Evolutionary conservation across 176 grass and related monocot genomes (phyloP).

Genomic region (Oryza glumipatula): DNA sequence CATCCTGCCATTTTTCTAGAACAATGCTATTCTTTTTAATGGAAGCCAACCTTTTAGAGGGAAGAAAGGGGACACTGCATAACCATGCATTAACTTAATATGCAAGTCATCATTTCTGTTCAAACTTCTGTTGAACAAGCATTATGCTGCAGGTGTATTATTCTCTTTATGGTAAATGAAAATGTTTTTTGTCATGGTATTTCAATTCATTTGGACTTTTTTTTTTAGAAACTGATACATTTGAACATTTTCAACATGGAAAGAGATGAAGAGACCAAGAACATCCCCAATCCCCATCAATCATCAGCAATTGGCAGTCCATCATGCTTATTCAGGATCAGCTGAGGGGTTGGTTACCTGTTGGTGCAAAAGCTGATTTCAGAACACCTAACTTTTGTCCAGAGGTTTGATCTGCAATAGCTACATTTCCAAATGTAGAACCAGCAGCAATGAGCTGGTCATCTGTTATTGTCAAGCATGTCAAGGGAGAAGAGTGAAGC

Average conservation of each 20-base stretch:
- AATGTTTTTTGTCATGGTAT: neutral
- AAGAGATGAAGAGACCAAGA: constrained; percentile 22
- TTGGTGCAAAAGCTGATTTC: constrained; percentile 74
- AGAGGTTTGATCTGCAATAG: constrained; percentile 83
- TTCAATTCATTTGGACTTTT: neutral
- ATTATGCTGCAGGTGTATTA: neutral
- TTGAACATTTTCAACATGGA: neutral
- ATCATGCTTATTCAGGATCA: constrained; percentile 10
- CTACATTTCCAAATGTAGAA: constrained; percentile 84
- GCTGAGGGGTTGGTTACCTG: constrained; percentile 51
- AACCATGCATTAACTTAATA: neutral
- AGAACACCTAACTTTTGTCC: constrained; percentile 76
- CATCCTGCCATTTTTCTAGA: constrained; percentile 9
- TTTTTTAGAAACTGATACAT: neutral
- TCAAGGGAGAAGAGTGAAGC: constrained; percentile 80
- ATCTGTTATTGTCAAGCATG: constrained; percentile 77
- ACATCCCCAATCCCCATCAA: constrained; percentile 14
- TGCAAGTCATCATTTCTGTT: neutral
- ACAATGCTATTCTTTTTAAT: neutral
- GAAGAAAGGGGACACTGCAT: neutral
- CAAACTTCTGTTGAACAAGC: neutral
- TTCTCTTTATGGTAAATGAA: neutral
- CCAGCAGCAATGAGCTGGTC: constrained; percentile 85
- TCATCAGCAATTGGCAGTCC: neutral
- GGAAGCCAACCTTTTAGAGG: neutral